Percentiles rank a stretch among this genome's conserved stretches.
Evolutionary conservation across 164 flowering plant genomes (phyloP).

Genomic region (Malania oleifera): DNA sequence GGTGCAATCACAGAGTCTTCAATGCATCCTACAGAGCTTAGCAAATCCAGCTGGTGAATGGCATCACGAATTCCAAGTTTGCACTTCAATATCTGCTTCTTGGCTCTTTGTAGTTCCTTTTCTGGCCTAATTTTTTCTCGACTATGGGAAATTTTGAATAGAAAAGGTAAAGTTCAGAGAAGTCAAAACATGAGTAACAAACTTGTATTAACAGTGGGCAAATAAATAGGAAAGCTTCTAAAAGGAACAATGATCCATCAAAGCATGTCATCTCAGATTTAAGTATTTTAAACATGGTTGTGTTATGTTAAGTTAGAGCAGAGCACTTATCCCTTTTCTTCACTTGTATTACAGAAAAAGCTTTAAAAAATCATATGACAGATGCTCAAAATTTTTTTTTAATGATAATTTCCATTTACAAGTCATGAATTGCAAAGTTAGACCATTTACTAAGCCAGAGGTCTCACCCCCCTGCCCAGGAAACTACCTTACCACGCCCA

Average conservation of each 20-base stretch:
- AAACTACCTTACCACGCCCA: too few species aligned
- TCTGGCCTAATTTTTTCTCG: constrained; percentile 96
- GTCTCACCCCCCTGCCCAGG: too few species aligned
- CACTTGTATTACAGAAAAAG: too few species aligned
- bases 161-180: not conserved
- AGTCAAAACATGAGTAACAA: not conserved
- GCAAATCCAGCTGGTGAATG: constrained; percentile 69
- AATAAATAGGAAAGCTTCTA: not conserved
- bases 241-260: not conserved
- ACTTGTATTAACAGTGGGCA: not conserved
- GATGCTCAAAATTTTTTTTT: too few species aligned
- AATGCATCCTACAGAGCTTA: constrained; percentile 71
- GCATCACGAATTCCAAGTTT: constrained; percentile 93
- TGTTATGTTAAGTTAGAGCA: too few species aligned
- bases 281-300: too few species aligned
- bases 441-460: too few species aligned
- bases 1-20: constrained; percentile 68
- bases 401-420: too few species aligned
- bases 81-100: constrained; percentile 77
- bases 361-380: too few species aligned
- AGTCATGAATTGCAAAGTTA: too few species aligned
- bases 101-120: constrained; percentile 83
- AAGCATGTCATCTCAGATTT: too few species aligned
- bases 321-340: too few species aligned
- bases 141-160: constrained; percentile 30